These are phyloP conservation scores for Aspergillaceae sp. DNA, from an alignment of 2,329 filamentous ascomycete genomes.

Conservation along the genomic window DNA sequence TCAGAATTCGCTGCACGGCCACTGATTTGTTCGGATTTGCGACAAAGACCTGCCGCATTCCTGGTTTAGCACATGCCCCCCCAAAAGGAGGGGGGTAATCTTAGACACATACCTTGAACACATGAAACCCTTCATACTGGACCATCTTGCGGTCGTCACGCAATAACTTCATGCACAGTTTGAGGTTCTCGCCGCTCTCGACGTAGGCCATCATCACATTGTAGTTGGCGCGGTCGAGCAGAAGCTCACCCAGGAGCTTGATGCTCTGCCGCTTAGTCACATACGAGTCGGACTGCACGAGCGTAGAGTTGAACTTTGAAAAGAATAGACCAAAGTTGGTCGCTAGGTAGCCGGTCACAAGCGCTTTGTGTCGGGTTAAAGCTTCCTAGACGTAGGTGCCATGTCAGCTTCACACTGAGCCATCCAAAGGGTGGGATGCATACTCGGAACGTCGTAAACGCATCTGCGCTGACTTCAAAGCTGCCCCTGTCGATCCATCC, in stretches of 20 bases:
- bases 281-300: constrained; percentile 89
- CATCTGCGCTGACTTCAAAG: constrained; percentile 94
- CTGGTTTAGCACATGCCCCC: constrained; percentile 8
- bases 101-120: constrained; percentile 64
- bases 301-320: constrained; percentile 72
- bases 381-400: constrained; percentile 56
- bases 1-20: constrained; percentile 86
- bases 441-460: constrained; percentile 94
- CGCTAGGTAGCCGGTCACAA: constrained; percentile 78
- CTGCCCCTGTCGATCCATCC: constrained; percentile 93
- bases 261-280: constrained; percentile 98
- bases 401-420: too few relatives aligned
- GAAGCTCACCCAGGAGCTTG: constrained; percentile 88
- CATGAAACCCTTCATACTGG: constrained; percentile 97
- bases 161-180: constrained; percentile 95
- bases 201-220: constrained; percentile 97
- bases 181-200: constrained; percentile 87
- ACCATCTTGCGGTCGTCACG: constrained; percentile 98
- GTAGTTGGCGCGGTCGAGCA: constrained; percentile 93
- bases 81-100: neutral
- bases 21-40: constrained; percentile 98
- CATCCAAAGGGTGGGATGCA: too few relatives aligned
- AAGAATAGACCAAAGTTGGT: constrained; percentile 95
- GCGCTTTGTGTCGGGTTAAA: constrained; percentile 82
- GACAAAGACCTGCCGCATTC: constrained; percentile 65